Evolutionary conservation across 2,329 filamentous ascomycete species (phyloP), one percentile per base, ranked within the genome.

Genomic region (Coleophoma cylindrospora): DNA sequence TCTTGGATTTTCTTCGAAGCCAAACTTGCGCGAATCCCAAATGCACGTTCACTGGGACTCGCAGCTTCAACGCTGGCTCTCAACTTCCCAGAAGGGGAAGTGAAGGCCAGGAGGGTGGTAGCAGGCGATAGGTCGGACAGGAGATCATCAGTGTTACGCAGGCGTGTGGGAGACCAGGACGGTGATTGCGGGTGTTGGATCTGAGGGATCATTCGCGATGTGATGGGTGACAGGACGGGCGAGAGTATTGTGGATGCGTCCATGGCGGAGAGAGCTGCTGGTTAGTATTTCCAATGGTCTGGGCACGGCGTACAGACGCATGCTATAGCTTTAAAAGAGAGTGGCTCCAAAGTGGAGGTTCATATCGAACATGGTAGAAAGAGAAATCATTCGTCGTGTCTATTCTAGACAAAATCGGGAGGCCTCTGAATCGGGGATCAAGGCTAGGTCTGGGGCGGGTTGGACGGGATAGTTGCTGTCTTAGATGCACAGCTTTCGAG

Each of bases 1-100:
- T 81, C 77, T 66, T 85, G 78, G 54, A 94, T 81, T 55, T 80
- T 83, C 59, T 85, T 81, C 12, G 86, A 86, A 14, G 86, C 84
- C 53, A 83, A 68, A 40, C 87, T 87, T 40, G 87, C 84, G 54
- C 81, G 79, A 60, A 85, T 74, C 40, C 84, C 87, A 66, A 92
- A 83, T 14, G 86, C 83, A 59, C 85, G 81, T 67, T 92, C 86
- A 21, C 79, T 70, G 3, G 75, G 69, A 1, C 84, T 83, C 14
- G 85, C 81, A 34, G 72, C 73, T 53, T 83, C 78, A 51, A 90
- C 76, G 62, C 83, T 87, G 43, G 68, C 63, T 61, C 76, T 77
- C 15, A 86, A 64, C 40, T 73, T 66, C 34, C 76, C 78, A 4
- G 71, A 74, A 17, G 77, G 76, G 45, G 71, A 70, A 43, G 73